These are phyloP conservation scores for Paracorniculantispora psalliotae DNA, from an alignment of 2,329 filamentous ascomycete species.

Conservation along the genomic window DNA sequence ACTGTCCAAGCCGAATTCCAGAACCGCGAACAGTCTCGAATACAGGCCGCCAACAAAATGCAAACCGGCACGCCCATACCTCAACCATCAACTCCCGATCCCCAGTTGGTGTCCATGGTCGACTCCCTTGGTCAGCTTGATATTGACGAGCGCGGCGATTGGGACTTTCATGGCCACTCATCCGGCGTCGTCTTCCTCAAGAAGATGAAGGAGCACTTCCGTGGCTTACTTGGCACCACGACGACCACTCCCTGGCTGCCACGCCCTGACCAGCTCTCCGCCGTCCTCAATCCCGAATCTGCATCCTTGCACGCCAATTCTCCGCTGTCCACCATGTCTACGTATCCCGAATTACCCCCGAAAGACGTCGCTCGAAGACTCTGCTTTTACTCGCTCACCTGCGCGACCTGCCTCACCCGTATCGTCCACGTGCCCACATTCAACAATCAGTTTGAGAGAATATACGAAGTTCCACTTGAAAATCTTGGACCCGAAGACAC, in stretches of 20 bases:
- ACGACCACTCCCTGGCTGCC: constrained; percentile 56
- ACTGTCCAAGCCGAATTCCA: constrained; percentile 65
- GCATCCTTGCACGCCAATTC: constrained; percentile 61
- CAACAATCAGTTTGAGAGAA: constrained; percentile 66
- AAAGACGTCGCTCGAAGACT: constrained; percentile 49
- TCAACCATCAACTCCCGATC: constrained; percentile 52
- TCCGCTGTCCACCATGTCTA: constrained; percentile 49
- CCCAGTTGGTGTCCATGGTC: constrained; percentile 87
- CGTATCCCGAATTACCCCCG: constrained; percentile 64
- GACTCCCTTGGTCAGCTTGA: constrained; percentile 87
- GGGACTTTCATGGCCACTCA: constrained; percentile 92
- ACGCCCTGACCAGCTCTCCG: constrained; percentile 42
- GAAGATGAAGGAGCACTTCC: constrained; percentile 82
- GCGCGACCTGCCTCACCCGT: constrained; percentile 55
- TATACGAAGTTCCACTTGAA: constrained; percentile 67
- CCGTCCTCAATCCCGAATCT: constrained; percentile 60
- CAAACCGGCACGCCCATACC: constrained; percentile 29
- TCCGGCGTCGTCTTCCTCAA: constrained; percentile 86
- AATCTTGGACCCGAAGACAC: constrained; percentile 60
- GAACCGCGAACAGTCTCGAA: constrained; percentile 48
- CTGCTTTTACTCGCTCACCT: constrained; percentile 52
- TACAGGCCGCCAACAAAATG: constrained; percentile 38
- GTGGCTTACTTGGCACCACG: constrained; percentile 65
- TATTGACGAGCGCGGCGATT: constrained; percentile 83
- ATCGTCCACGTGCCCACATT: constrained; percentile 81